phyloP scores from a whole-genome alignment of 2,329 filamentous ascomycete species.

The Alternaria sp. region DNA sequence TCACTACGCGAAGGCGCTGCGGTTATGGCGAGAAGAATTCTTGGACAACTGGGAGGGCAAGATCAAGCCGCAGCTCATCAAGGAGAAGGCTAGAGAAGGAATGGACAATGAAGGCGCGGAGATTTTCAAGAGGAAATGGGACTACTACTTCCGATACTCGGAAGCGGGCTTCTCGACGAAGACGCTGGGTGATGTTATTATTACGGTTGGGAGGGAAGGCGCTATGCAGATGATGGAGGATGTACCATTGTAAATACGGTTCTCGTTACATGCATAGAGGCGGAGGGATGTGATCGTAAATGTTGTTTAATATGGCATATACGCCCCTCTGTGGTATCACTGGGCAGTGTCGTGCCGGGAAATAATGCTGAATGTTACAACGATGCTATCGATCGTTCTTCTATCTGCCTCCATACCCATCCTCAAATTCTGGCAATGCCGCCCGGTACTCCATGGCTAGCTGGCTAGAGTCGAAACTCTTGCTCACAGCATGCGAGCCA shows the following conservation, averaged over 20 bases:
- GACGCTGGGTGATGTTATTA: conserved; percentile 74
- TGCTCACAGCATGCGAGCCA: conserved; percentile 9
- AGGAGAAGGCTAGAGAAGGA: conserved; percentile 64
- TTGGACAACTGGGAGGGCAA: conserved; percentile 64
- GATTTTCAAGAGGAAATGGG: conserved; percentile 74
- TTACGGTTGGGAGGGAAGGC: conserved; percentile 71
- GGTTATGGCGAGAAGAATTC: conserved; percentile 73
- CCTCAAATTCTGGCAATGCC: conserved; percentile 26
- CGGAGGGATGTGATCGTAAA: background rate
- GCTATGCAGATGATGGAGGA: conserved; percentile 72
- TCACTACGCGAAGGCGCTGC: conserved; percentile 73
- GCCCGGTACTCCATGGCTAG: conserved; percentile 35
- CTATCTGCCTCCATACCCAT: conserved; percentile 19
- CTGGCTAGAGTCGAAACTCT: conserved; percentile 19
- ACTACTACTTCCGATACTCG: conserved; percentile 79
- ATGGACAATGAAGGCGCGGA: conserved; percentile 69
- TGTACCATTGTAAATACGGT: conserved; percentile 61
- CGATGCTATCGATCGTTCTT: background rate
- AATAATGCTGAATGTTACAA: background rate
- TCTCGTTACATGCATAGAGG: background rate
- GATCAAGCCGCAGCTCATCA: conserved; percentile 66
- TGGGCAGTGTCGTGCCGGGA: background rate
- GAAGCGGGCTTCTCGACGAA: conserved; percentile 76
- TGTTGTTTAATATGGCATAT: background rate
- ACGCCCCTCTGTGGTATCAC: background rate